phyloP scores from a whole-genome alignment of 192 early-diverging fungal species.

The Coemansia sp. region DNA sequence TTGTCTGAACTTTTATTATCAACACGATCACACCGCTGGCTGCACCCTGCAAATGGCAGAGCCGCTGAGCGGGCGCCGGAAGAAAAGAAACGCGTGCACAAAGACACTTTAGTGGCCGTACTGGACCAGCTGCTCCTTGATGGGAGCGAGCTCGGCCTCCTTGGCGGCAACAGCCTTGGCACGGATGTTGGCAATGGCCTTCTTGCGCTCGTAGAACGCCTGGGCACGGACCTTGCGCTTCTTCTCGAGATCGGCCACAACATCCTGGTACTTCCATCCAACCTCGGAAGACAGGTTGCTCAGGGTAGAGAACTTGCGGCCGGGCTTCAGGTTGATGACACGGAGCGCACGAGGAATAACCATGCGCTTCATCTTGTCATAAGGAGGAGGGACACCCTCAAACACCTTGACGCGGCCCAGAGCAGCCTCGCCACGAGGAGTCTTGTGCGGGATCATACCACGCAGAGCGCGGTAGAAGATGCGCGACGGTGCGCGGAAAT shows the following conservation, averaged over 20 bases:
- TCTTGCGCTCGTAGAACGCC: constrained; percentile 91
- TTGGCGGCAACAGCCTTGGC: constrained; percentile 59
- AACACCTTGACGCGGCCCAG: constrained; percentile 98
- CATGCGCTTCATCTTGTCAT: constrained; percentile 95
- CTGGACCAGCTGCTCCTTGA: constrained; percentile 60
- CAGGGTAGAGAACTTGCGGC: constrained; percentile 96
- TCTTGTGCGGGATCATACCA: constrained; percentile 99
- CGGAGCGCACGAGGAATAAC: constrained; percentile 96
- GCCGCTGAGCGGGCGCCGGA: constrained; percentile 2
- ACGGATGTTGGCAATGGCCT: constrained; percentile 72
- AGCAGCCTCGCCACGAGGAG: constrained; percentile 94
- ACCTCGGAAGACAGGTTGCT: constrained; percentile 93
- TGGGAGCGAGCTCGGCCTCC: constrained; percentile 58
- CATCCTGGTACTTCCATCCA: constrained; percentile 99
- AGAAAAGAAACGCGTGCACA: constrained; percentile 7
- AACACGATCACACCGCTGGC: background rate
- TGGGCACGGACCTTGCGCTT: constrained; percentile 95
- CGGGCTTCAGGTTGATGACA: constrained; percentile 93
- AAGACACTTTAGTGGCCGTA: constrained; percentile 57
- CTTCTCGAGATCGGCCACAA: constrained; percentile 95
- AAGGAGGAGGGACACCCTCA: constrained; percentile 97
- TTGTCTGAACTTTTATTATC: constrained; percentile 8
- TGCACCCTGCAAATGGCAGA: constrained; percentile 6
- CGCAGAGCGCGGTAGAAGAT: constrained; percentile 97
- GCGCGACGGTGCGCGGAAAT: constrained; percentile 96